These are phyloP conservation scores for Andrographis paniculata DNA, from an alignment of 305 asterid species.

Conservation along the genomic window DNA sequence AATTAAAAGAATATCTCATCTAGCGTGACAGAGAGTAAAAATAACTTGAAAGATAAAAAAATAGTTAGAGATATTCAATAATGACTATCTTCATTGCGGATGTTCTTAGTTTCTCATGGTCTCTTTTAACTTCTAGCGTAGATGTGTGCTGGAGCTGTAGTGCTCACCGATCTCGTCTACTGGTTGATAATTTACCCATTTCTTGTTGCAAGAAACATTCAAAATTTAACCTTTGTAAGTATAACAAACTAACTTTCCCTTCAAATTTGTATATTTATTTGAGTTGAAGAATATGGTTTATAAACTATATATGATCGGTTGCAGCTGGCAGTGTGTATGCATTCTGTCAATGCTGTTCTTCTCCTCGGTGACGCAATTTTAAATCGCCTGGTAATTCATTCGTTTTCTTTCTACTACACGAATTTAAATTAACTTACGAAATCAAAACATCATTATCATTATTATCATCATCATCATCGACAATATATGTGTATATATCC, in stretches of 20 bases:
- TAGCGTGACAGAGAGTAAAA: no score
- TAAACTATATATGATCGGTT: not conserved
- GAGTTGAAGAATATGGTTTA: no score
- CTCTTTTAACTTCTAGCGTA: slow-evolving; percentile 30
- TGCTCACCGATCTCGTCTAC: slow-evolving; percentile 70
- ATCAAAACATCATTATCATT: no score
- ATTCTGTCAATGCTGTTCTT: slow-evolving; percentile 64
- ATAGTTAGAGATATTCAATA: slow-evolving; percentile 1
- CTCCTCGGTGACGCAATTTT: slow-evolving; percentile 69
- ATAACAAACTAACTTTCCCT: not conserved
- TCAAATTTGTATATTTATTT: no score
- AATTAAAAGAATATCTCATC: no score
- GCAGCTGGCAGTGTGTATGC: slow-evolving; percentile 64
- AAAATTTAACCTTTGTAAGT: slow-evolving; percentile 50
- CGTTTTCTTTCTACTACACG: not conserved
- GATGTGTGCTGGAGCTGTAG: slow-evolving; percentile 83
- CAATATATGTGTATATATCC: no score
- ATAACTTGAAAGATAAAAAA: no score
- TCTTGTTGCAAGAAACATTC: slow-evolving; percentile 24
- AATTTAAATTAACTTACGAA: no score
- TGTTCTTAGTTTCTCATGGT: slow-evolving; percentile 14
- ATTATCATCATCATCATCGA: no score
- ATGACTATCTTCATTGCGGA: not conserved
- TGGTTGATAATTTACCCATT: slow-evolving; percentile 75
- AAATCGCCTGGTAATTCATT: slow-evolving; percentile 50